Evolutionary conservation across 805 yeast species (phyloP).

Genomic region (Schwanniomyces polymorphus): DNA sequence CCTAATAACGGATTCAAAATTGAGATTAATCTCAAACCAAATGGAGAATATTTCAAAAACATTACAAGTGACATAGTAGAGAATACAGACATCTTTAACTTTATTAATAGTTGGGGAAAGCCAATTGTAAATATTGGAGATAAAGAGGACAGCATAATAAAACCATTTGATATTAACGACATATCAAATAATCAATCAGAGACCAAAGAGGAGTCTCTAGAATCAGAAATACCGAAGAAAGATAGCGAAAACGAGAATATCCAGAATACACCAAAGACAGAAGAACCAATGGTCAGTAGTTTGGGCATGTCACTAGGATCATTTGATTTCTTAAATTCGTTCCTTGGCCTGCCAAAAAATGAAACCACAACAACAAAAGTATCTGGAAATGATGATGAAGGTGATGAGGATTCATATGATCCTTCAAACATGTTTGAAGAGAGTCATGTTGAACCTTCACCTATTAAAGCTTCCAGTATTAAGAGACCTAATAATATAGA

Average conservation of each 20-base stretch:
- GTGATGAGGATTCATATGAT: constrained; percentile 21
- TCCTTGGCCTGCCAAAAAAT: constrained; percentile 13
- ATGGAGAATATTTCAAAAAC: constrained; percentile 11
- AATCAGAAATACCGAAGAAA: background rate
- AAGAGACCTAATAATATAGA: constrained; percentile 16
- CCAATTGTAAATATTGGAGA: constrained; percentile 6
- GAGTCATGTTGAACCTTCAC: background rate
- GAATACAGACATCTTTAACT: constrained; percentile 8
- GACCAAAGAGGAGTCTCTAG: background rate
- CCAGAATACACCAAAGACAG: constrained; percentile 9
- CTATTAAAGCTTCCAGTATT: constrained; percentile 9
- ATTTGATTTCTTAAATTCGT: constrained; percentile 14
- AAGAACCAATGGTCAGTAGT: constrained; percentile 12
- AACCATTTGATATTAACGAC: background rate
- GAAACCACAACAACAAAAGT: constrained; percentile 8
- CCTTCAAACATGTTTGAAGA: constrained; percentile 15
- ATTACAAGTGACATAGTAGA: constrained; percentile 10
- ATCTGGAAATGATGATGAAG: constrained; percentile 5
- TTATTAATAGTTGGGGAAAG: constrained; percentile 22
- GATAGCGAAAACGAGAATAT: constrained; percentile 2
- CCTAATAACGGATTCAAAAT: constrained; percentile 4
- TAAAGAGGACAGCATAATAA: background rate
- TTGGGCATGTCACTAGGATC: constrained; percentile 22
- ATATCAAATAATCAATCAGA: background rate
- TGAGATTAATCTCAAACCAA: constrained; percentile 13